Evolutionary conservation across 768 basidiomycete genomes (phyloP).

Genomic region (Lactarius hengduanensis): DNA sequence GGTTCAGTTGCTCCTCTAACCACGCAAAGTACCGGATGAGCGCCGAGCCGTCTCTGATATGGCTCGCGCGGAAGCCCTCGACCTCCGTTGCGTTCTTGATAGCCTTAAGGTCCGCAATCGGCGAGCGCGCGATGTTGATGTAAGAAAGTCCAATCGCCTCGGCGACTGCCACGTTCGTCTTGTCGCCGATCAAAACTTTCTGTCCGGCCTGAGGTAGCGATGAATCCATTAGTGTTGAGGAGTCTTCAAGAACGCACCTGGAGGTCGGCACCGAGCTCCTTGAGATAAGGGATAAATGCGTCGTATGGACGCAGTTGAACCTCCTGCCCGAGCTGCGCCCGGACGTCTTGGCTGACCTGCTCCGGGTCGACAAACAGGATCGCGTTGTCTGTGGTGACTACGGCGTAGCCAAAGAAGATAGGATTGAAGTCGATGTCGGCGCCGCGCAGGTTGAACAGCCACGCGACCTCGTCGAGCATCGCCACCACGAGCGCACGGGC

Average conservation of each 20-base stretch:
- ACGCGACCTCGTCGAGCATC: conserved; percentile 94
- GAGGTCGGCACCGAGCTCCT: conserved; percentile 43
- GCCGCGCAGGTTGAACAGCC: conserved; percentile 91
- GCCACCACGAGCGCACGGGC: conserved; percentile 74
- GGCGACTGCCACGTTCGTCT: conserved; percentile 77
- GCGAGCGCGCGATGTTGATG: conserved; percentile 61
- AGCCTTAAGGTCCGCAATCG: conserved; percentile 74
- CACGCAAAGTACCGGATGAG: conserved; percentile 90
- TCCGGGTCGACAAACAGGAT: conserved; percentile 65
- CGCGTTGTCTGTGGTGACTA: conserved; percentile 58
- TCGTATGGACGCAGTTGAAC: conserved; percentile 74
- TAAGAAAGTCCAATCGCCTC: conserved; percentile 76
- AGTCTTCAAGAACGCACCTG: not conserved
- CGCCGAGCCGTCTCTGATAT: conserved; percentile 88
- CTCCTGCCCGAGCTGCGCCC: conserved; percentile 50
- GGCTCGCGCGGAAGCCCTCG: conserved; percentile 84
- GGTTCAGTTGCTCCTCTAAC: conserved; percentile 80
- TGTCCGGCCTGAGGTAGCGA: conserved; percentile 31
- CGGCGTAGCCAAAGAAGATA: conserved; percentile 91
- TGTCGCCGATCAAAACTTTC: conserved; percentile 76
- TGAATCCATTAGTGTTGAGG: not conserved
- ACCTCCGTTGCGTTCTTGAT: conserved; percentile 81
- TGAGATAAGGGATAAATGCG: conserved; percentile 62
- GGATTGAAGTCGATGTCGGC: conserved; percentile 90
- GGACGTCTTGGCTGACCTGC: conserved; percentile 50